Evolutionary conservation across 1,284 basidiomycete species (phyloP), one percentile per base, ranked within the genome.

Genomic region (Tylopilus sp.): DNA sequence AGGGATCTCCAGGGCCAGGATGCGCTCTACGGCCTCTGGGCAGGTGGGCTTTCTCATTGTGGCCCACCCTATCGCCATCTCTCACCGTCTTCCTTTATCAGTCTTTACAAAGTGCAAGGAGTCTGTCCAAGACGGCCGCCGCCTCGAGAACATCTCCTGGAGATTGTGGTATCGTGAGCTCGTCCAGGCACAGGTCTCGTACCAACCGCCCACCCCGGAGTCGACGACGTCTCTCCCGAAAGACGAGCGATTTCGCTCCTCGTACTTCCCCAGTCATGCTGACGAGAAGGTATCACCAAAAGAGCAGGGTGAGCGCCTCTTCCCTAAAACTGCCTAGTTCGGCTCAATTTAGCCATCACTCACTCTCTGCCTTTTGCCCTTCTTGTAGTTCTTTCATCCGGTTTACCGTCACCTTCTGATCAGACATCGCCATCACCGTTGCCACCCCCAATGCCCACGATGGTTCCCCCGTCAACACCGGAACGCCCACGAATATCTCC

Each of bases 81-180:
- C 53, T 58, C 20, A 60, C 47, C n/a, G 39, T 53, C 26, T 24
- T 24, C 50, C 54, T 61, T 49, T 49, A 43, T 54, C 58, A 93
- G 91, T 93, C 13, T 92, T 93, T 65, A 85, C 88, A 53, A 90
- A 90, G 67, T 92, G 88, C 74, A 90, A 89, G 68, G 81, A 83
- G 60, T 85, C 84, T 5, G 72, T 94, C 10, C 81, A 87, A 63
- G 85, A 92, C 58, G 92, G 92, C 14, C 78, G 76, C 24, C 76
- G 92, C 29, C 78, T 92, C 26, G 91, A 94, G 72, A 93, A 94
- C 66, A 84, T 93, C 52, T 86, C 87, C 7, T 94, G 91, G 92
- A 76, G 91, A 47, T 73, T 94, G 14, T 92, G 90, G 90, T 82
- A 88, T 66, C 82, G 84, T 57, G 83, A 90, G 61, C 75, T 85